Base-by-base conservation (phyloP, 768 basidiomycete genomes). In the Psilocybe sp. region DNA sequence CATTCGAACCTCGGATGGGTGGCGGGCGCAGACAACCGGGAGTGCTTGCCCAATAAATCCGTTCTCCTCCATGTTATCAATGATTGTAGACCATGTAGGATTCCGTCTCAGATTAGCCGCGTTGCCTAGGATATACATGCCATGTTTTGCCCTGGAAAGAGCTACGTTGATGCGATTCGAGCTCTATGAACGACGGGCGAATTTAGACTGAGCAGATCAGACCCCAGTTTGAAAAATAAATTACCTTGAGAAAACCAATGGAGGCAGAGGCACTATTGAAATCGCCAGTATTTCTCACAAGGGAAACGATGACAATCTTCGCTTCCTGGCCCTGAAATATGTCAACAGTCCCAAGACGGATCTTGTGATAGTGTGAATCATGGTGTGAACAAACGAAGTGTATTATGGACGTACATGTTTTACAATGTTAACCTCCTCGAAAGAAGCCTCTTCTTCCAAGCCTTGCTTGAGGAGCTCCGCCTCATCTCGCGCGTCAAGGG, bases 291-390 rank as follows among this genome's bases (percentile, higher is more conserved):
- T 90, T 90, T 39, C 89, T 70, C 12, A 91, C 88, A 6, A 89
- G 71, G 0, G 86, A 88, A 6, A 91, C 71, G n/a, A 91, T 86
- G 40, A 55, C 53, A 44, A 55, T 55, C 62, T 75, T 80, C 1
- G 79, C 83, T 66, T 88, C 86, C 50, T 85, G 80, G 2, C 87
- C 89, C 64, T 91, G 89, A 60, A 80, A 91, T 42, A 83, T 89
- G 52, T 92, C 88, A 1, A 90, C 78, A 0, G 88, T 90, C 3
- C 89, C 78, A 4, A 91, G 69, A 7, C 79, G 75, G 44, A 89
- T 77, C 86, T 88, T 40, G 0, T 12, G 9, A 9, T 4, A 35
- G 34, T 5, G 38, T 37, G 38, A 13, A 36, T 14, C n/a, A 3
- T 11, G 31, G n/a, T 35, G 42, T 13, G 11, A 15, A 4, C 41